phyloP scores from a whole-genome alignment of 345 rosid species.

The Barbarea vulgaris region DNA sequence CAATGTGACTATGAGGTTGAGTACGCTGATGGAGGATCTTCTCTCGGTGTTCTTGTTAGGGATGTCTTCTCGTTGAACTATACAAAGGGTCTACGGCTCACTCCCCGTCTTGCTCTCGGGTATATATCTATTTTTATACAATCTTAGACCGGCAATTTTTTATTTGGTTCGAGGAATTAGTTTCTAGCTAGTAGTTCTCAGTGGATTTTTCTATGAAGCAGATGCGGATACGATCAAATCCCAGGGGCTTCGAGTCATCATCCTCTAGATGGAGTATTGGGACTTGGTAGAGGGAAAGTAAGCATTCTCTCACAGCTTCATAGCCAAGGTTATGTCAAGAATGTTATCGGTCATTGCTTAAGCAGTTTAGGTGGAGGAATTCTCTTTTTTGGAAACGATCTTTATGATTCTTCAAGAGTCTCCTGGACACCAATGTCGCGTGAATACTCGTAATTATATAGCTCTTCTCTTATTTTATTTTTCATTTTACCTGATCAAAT shows the following conservation, averaged over 20 bases:
- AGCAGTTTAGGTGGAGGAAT: constrained; percentile 83
- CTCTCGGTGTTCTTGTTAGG: constrained; percentile 84
- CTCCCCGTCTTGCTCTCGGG: constrained; percentile 82
- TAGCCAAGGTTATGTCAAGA: constrained; percentile 60
- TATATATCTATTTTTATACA: constrained; percentile 17
- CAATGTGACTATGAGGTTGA: constrained; percentile 93
- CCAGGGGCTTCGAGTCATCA: constrained; percentile 66
- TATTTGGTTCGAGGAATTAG: background rate
- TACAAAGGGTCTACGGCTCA: constrained; percentile 54
- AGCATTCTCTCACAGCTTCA: constrained; percentile 84
- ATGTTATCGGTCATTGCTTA: constrained; percentile 86
- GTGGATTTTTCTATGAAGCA: constrained; percentile 40
- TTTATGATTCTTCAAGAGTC: constrained; percentile 66
- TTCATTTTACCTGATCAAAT: background rate
- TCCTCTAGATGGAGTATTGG: constrained; percentile 92
- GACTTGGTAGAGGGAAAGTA: constrained; percentile 89
- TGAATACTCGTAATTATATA: constrained; percentile 49
- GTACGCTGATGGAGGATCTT: constrained; percentile 93
- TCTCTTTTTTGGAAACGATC: constrained; percentile 83
- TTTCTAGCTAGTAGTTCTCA: constrained; percentile 5
- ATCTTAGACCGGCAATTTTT: background rate
- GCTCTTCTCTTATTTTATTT: background rate
- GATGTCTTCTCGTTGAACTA: constrained; percentile 70
- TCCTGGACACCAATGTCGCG: constrained; percentile 81
- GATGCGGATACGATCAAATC: constrained; percentile 89